Evolutionary conservation across 208 protist genomes (phyloP), one percentile per base, ranked within the genome.

Genomic region (Wallacemonas sp.): DNA sequence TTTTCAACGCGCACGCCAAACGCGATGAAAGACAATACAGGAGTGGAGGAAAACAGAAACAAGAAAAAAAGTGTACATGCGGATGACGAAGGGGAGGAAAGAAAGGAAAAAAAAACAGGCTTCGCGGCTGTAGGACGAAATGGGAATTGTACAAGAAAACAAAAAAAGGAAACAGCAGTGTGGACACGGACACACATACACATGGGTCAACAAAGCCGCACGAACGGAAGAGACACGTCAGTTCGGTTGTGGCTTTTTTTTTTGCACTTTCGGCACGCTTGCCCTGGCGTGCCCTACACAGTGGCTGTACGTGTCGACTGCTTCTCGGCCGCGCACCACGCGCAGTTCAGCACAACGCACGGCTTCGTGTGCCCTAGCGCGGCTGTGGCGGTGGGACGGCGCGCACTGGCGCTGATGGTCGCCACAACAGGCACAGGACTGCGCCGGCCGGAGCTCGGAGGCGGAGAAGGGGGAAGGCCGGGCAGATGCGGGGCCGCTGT

Each of bases 341-440:
- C 83, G 61, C 86, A 92, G 67, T 88, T 87, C 55, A 75, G 50
- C 10, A 94, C 69, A 54, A 86, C 67, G 64, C 85, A 89, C 36
- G 86, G 82, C 65, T 77, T 81, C 39, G 71, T 77, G 70, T 91
- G 85, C 5, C 66, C 71, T 18, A 82, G 36, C 0, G 73, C 63
- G 23, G 65, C 48, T 7, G 31, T 65, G 14, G 55, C 45, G 2
- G 57, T 64, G 7, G 57, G 38, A 12, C 39, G 48, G 26, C 57
- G 39, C 44, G 36, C 49, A 20, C 33, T 49, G 32, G 2, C 39
- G 23, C 36, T 38, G 5, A 22, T 29, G 5, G 57, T 23, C 20
- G 16, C 36, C 2, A 12, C 33, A 20, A 41, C n/a, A n/a, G 29
- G n/a, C 33, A 38, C 42, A 50, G 26, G 29, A 16, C 65, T 32